Evolutionary conservation across 1,139 yeast species (phyloP).

Genomic region (Suhomyces kunorum): DNA sequence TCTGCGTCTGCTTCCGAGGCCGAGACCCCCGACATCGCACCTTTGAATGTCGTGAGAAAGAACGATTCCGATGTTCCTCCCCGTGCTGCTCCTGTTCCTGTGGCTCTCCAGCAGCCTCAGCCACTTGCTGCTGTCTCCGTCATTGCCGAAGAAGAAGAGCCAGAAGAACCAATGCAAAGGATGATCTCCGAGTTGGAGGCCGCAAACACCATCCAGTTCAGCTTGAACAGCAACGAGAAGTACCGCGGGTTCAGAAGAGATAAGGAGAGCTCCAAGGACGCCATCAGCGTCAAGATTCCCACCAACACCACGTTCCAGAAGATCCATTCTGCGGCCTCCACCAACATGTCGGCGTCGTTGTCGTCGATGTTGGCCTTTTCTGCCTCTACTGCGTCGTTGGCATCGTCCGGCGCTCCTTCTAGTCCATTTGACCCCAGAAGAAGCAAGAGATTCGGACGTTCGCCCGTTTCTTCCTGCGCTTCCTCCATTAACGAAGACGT

Average conservation of each 20-base stretch:
- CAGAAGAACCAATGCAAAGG: conserved; percentile 6
- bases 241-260: conserved; percentile 51
- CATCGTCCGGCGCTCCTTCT: conserved; percentile 16
- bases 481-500: conserved; percentile 17
- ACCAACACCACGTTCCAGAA: conserved; percentile 18
- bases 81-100: conserved; percentile 6
- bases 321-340: conserved; percentile 12
- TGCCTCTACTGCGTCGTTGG: conserved; percentile 16
- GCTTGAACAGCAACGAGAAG: conserved; percentile 36
- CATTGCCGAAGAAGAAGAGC: conserved; percentile 3
- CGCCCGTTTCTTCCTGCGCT: conserved; percentile 19
- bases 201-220: conserved; percentile 21
- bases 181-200: conserved; percentile 14
- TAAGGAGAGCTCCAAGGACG: conserved; percentile 28
- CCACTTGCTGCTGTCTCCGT: conserved; percentile 9
- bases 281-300: conserved; percentile 33
- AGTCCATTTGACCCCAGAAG: conserved; percentile 27
- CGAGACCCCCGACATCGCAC: conserved; percentile 15
- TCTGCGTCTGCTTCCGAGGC: conserved; percentile 14
- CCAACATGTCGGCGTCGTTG: conserved; percentile 19
- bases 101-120: not conserved
- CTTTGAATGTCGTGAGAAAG: conserved; percentile 15
- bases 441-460: conserved; percentile 18
- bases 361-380: conserved; percentile 16
- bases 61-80: conserved; percentile 11